Evolutionary conservation across 306 rosid genomes (phyloP), one percentile per base, ranked within the genome.

Genomic region (Cotoneaster glaucophyllus): DNA sequence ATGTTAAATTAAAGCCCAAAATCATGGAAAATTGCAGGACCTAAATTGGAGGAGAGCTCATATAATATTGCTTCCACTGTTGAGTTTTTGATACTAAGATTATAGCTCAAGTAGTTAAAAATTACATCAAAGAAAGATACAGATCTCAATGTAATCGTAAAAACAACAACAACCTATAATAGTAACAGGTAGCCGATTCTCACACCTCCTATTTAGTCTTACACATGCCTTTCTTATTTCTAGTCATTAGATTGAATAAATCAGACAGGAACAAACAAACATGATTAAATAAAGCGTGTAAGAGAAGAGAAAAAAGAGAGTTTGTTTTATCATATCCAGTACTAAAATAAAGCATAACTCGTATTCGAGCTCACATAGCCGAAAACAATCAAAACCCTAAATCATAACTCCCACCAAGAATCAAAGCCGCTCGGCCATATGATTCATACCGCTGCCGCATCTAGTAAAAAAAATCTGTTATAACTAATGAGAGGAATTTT

Each of bases 11-110:
- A 41, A 58, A 50, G 68, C 58, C 57, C 32, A 25, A 61, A 59
- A 73, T 61, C 28, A 43, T 43, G 77, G 43, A 43, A 73, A 39
- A 73, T 39, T n/a, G 11, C 34, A 58, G 76, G 67, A 50, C 56
- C 4, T 10, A 25, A 18, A 37, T 25, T 73, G 41, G 41, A 37
- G 41, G 41, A 37, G 10, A 37, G 41, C 41, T 37, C 10, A 37
- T 7, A 37, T 7, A 37, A 37, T 37, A 37, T 37, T 37, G 41
- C 41, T 37, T 7, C 41, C 41, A 0, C 9, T 37, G 22, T 73
- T 41, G 13, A 56, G 53, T 61, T 18, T 34, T 72, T 19, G 24
- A 24, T n/a, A 12, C 37, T 1, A 32, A 22, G 21, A 11, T 21
- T 21, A 56, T 56, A 56, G 62, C 14, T 48, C 3, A 48, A 48